A percentile compares a stretch with the other conserved stretches of the same genome.
phyloP scores from a whole-genome alignment of 108 stramenopile species.

The Cylindrotheca fusiformis region DNA sequence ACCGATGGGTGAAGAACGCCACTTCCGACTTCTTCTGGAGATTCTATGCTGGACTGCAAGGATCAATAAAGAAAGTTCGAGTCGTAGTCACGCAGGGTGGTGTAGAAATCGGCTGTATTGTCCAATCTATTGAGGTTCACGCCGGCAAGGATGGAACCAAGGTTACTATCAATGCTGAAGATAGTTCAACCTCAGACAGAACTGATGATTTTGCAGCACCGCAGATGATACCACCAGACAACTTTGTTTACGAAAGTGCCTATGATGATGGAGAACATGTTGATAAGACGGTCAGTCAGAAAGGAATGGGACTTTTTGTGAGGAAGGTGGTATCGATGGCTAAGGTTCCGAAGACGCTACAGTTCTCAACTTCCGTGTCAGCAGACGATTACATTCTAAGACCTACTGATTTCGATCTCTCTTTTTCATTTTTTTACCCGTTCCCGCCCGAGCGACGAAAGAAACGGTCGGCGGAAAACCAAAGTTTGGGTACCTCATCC shows the following conservation, averaged over 20 bases:
- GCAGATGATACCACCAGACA: constrained; percentile 9
- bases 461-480: constrained; percentile 2
- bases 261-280: constrained; percentile 46
- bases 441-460: constrained; percentile 39
- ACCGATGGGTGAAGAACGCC: constrained; percentile 27
- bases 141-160: constrained; percentile 31
- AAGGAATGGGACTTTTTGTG: constrained; percentile 39
- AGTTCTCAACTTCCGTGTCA: constrained; percentile 28
- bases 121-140: constrained; percentile 35
- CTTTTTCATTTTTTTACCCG: constrained; percentile 44
- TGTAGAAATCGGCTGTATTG: constrained; percentile 45
- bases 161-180: constrained; percentile 10
- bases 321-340: constrained; percentile 28
- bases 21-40: constrained; percentile 50
- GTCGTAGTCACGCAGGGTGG: constrained; percentile 48
- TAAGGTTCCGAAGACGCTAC: constrained; percentile 22
- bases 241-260: constrained; percentile 13
- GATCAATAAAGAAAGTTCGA: constrained; percentile 34
- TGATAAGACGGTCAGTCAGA: constrained; percentile 33
- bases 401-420: constrained; percentile 31
- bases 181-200: constrained; percentile 3
- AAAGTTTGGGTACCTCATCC: constrained; percentile 15
- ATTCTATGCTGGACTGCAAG: constrained; percentile 44
- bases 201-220: constrained; percentile 7
- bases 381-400: constrained; percentile 48